Base-by-base conservation (phyloP, 768 basidiomycete genomes). In the Leucocoprinus leucothites region DNA sequence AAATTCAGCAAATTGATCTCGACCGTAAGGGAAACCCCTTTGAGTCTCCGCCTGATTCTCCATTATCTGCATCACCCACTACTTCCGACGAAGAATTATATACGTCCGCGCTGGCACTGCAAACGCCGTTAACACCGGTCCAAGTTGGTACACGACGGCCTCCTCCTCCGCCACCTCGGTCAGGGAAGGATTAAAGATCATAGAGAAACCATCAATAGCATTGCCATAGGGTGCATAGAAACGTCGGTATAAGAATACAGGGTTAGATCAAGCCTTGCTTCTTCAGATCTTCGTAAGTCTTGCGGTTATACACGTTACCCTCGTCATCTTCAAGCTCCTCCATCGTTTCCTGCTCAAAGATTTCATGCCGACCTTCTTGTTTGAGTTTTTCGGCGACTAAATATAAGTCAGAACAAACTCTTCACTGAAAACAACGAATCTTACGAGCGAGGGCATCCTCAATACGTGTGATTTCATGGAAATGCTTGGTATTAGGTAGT, bases 241-340 rank as follows among this genome's bases (percentile, higher is more conserved):
- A 49, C 22, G 34, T 56, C 48, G 54, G 42, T 56, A 31, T 45
- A 53, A 53, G 53, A 55, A 14, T 55, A 56, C 48, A 61, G 48
- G 35, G 45, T 71, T 73, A 91, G 54, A 95, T 90, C 54, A 96
- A 74, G 55, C 94, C 95, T 68, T 98, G 95, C 73, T 94, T 93
- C 79, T 94, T 96, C 62, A 97, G 77, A 65, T 96, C 93, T 63
- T 96, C 93, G 65, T 94, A 98, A n/a, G 93, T 96, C 78, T 97
- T 97, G 65, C 87, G 86, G 71, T 94, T 94, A 71, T 98, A 98
- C 48, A 98, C 97, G 63, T 99, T 98, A 14, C 97, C 97, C 67
- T 98, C 97, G 44, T 92, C 92, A 67, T 99, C 97, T 67, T 99
- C 97, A 35, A 98, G 80, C 70, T 99, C 97, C 69, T 98, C 97